Evolutionary conservation across 106 monocot genomes (phyloP), one percentile per base, ranked within the genome.

Genomic region (Acorus calamus): DNA sequence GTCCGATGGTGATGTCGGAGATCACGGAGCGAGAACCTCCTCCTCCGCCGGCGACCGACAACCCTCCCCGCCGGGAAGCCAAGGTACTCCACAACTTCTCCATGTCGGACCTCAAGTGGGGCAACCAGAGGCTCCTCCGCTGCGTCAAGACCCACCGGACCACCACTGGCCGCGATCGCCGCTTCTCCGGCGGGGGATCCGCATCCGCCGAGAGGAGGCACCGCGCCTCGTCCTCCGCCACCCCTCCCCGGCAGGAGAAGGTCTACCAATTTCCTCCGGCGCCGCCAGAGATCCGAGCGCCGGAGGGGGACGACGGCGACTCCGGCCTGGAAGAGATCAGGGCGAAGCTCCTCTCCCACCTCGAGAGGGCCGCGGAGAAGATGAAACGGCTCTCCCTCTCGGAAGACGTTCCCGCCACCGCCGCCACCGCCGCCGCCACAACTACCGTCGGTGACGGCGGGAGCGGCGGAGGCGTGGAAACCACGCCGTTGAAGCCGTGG

Each of bases 301-400:
- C 8, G 51, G 55, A 3, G 14, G 60, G 1, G 14, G 10, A 0
- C 47, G 55, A 4, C 44, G 53, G 43, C 5, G 70, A 6, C 10
- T 7, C n/a, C 14, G 53, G 59, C 60, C 46, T 76, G 42, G 76
- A 76, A 52, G 60, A 68, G 76, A 53, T 76, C 44, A 52, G 76
- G 6, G 76, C 45, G n/a, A 81, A 81, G 72, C 76, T 81, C 2
- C 54, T 81, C 45, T 64, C 42, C 28, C 81, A 76, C 42, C 75
- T 79, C 52, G 76, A 67, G 3, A 61, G 70, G 63, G 68, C 71
- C 14, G 72, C 67, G 11, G 71, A 64, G 52, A 57, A 66, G 54
- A 47, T 73, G 55, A 69, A 76, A 43, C 28, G 28, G 28, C 28
- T 28, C 28, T 28, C 7, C 65, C 46, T 54, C 66, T n/a, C 42